Evolutionary conservation across 1,284 basidiomycete species (phyloP), one percentile per base, ranked within the genome.

Genomic region (Boletellus deceptivus): DNA sequence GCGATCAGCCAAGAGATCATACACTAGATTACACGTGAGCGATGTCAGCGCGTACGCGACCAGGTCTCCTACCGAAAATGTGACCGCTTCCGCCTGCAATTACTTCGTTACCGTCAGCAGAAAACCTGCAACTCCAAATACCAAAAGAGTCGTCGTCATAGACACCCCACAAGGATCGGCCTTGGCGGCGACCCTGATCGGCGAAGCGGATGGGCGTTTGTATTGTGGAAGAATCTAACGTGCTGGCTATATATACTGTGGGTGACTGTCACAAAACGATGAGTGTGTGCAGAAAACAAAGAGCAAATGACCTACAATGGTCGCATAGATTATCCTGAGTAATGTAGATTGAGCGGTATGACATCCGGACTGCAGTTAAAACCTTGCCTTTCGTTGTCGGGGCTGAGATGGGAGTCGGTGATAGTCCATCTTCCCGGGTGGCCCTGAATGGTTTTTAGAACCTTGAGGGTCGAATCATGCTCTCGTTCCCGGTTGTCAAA

Each of bases 81-180:
- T 84, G 80, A 6, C 86, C 84, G 47, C 78, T 82, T 20, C 87
- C 87, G 11, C 87, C 87, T 24, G 87, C 86, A 46, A 89, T 75
- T 17, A 98, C 85, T 70, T 99, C 97, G 50, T 90, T 90, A 0
- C 93, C 94, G 63, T 98, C 95, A 13, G 94, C 93, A 31, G 93
- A 97, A 68, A 98, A 99, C 22, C 92, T 83, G 65, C 97, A 93
- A 57, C 91, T 86, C 88, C 91, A 98, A 50, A 98, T 92, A 13
- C 86, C 84, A 61, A 85, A 87, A 22, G 75, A 65, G 43, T 79
- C 75, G 10, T 77, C 72, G n/a, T 73, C 76, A 40, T 75, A 74
- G 38, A 20, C 16, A 24, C 70, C 72, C 62, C 75, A 74, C 7
- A 69, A 50, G 49, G 58, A 55, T 40, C 61, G 57, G 22, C 49